Evolutionary conservation across 306 rosid species (phyloP).

Genomic region (Quercus alba): DNA sequence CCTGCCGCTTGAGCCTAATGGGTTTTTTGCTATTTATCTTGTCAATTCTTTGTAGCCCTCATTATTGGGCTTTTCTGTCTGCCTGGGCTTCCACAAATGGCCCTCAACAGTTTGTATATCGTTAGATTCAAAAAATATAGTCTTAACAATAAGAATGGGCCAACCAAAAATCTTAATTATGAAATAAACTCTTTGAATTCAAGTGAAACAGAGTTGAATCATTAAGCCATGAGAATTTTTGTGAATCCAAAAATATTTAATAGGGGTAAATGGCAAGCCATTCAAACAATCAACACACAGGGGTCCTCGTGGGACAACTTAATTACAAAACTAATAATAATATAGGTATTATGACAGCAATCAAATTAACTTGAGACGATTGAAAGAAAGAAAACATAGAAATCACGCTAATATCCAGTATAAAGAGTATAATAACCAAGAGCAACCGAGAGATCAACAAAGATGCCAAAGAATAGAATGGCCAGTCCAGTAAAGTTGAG

Average conservation of each 20-base stretch:
- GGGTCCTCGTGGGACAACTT: not conserved
- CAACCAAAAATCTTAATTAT: too few species aligned
- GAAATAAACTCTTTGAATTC: not conserved
- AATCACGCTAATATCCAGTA: not conserved
- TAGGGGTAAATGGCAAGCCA: not conserved
- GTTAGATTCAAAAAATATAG: accelerated
- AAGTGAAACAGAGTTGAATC: not conserved
- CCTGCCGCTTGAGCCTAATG: too few species aligned
- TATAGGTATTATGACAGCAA: too few species aligned
- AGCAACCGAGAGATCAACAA: slow-evolving; percentile 49
- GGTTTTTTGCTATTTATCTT: too few species aligned
- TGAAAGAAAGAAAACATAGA: not conserved
- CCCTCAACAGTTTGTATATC: too few species aligned
- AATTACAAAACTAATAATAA: too few species aligned
- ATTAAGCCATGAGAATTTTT: not conserved
- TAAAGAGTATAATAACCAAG: slow-evolving; percentile 17
- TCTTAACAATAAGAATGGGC: too few species aligned
- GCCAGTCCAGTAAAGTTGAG: slow-evolving; percentile 61
- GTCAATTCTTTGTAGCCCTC: too few species aligned
- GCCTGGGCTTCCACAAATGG: too few species aligned
- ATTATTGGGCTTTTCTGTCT: too few species aligned
- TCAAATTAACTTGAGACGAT: not conserved
- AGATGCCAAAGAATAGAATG: slow-evolving; percentile 72
- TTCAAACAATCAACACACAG: not conserved
- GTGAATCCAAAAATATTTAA: not conserved